phyloP scores from a whole-genome alignment of 176 grass and related monocot species.

The Carex myosuroides region DNA sequence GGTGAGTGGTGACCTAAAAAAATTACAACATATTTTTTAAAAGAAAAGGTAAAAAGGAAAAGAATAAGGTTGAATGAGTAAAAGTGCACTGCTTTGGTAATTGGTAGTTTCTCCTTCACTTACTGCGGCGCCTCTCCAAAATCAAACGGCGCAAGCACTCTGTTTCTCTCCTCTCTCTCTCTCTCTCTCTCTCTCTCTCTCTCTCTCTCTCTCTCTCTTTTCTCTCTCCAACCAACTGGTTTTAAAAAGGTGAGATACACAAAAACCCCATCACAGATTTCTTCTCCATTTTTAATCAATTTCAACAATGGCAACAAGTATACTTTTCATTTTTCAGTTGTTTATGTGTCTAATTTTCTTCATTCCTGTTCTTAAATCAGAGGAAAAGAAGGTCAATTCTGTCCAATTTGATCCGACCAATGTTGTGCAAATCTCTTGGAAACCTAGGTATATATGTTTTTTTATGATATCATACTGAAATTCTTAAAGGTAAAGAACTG shows the following conservation, averaged over 20 bases:
- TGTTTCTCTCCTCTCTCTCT: background rate
- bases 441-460: conserved; percentile 6
- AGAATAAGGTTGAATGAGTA: background rate
- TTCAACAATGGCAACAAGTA: background rate
- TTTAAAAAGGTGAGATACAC: conserved; percentile 2
- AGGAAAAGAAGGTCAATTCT: background rate
- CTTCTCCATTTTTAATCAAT: background rate
- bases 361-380: conserved; percentile 4
- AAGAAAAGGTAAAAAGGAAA: background rate
- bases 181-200: background rate
- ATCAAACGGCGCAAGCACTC: conserved; percentile 6
- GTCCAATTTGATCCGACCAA: conserved; percentile 16
- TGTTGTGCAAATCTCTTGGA: conserved; percentile 22
- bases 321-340: background rate
- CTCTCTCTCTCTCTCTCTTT: background rate
- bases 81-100: background rate
- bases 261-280: background rate
- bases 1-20: too few species aligned
- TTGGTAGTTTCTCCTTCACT: background rate
- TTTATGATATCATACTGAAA: background rate
- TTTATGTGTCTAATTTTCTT: conserved; percentile 1
- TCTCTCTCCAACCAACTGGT: background rate
- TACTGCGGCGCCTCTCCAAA: conserved; percentile 14
- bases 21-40: too few species aligned
- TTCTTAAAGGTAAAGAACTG: too few species aligned